phyloP scores from a whole-genome alignment of 345 rosid genomes.

The Balakata baccata region DNA sequence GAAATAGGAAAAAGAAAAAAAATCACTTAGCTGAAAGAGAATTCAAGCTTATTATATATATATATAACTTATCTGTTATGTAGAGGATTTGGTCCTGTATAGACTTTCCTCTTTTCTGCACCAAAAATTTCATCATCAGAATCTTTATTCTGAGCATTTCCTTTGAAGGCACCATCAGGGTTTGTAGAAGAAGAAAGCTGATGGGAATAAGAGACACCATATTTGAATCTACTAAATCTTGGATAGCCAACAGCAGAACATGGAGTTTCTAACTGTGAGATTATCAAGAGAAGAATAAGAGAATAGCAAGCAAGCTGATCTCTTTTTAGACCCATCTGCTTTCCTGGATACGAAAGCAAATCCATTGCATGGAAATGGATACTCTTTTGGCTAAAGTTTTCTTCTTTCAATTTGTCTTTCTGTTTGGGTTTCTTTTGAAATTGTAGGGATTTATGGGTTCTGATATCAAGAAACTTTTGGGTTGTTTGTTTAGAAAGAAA shows the following conservation, averaged over 20 bases:
- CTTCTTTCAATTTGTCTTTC: not conserved
- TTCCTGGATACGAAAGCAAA: constrained; percentile 5
- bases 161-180: constrained; percentile 12
- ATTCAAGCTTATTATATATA: constrained; percentile 10
- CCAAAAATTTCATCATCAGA: constrained; percentile 21
- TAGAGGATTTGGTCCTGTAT: constrained; percentile 44
- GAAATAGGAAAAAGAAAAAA: not conserved
- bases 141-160: constrained; percentile 5
- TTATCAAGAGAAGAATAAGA: constrained; percentile 20
- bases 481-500: constrained; percentile 6
- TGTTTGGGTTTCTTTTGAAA: not conserved
- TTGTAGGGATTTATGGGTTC: not conserved
- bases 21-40: not conserved
- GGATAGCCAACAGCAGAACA: constrained; percentile 22
- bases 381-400: not conserved
- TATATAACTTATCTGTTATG: constrained; percentile 42
- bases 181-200: too few species aligned
- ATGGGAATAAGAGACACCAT: constrained; percentile 9
- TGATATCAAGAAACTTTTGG: constrained; percentile 18
- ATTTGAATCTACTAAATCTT: constrained; percentile 18
- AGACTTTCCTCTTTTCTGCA: constrained; percentile 41
- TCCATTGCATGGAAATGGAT: constrained; percentile 24
- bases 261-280: constrained; percentile 24
- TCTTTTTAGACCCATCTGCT: constrained; percentile 23
- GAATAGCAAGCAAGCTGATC: constrained; percentile 16